A percentile compares a stretch with the other conserved stretches of the same genome.
Evolutionary conservation across 495 filamentous ascomycete genomes (phyloP).

Genomic region (Pyronema omphalodes): DNA sequence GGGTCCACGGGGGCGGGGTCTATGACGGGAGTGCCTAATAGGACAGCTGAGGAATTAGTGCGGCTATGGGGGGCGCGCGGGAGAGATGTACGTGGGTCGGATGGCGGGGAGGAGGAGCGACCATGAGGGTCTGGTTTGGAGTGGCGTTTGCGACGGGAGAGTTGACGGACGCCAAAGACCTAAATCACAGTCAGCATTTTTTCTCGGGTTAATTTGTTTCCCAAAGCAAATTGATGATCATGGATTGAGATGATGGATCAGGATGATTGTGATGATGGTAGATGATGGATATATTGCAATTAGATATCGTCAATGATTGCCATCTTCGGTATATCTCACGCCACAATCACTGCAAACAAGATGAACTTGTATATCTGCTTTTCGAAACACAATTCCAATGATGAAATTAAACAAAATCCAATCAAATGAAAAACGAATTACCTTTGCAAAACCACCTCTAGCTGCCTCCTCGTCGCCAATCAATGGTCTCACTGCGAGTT

Average conservation of each 20-base stretch:
- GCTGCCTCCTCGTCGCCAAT: constrained; percentile 58
- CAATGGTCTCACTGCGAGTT: constrained; percentile 60
- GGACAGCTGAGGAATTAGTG: constrained; percentile 4
- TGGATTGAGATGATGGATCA: background rate
- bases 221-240: too few species aligned
- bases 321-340: background rate
- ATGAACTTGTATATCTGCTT: background rate
- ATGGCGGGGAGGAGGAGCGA: too few species aligned
- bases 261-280: constrained; percentile 4
- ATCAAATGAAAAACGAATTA: constrained; percentile 15
- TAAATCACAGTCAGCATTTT: constrained; percentile 22
- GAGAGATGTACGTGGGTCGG: too few species aligned
- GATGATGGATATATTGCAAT: constrained; percentile 15
- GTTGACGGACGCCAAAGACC: constrained; percentile 82
- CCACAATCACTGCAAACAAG: constrained; percentile 3
- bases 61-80: constrained; percentile 1
- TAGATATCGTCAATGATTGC: background rate
- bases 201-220: background rate
- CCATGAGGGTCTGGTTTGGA: background rate
- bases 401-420: background rate
- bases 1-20: constrained; percentile 27
- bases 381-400: background rate
- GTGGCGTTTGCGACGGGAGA: constrained; percentile 44
- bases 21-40: constrained; percentile 18
- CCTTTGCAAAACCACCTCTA: constrained; percentile 71